phyloP scores from a whole-genome alignment of 768 basidiomycete species.

The Cubamyces sp. region DNA sequence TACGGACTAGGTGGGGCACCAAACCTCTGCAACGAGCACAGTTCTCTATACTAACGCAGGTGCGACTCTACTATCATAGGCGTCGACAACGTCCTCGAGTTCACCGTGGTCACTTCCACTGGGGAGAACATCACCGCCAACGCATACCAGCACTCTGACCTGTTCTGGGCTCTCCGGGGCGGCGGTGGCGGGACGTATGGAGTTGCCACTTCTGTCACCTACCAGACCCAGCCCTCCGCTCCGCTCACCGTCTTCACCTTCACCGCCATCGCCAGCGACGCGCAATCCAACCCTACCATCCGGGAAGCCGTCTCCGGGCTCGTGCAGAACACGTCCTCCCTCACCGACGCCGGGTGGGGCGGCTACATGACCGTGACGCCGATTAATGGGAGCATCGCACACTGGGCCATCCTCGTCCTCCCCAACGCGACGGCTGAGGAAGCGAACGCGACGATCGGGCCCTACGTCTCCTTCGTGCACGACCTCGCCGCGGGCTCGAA shows the following conservation, averaged over 20 bases:
- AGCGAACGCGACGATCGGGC: conserved; percentile 41
- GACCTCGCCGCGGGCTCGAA: conserved; percentile 28
- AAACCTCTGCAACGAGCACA: too few species aligned
- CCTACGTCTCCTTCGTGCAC: conserved; percentile 37
- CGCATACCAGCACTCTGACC: too few species aligned
- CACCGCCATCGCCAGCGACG: neutral
- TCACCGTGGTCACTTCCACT: too few species aligned
- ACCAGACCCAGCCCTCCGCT: conserved; percentile 43
- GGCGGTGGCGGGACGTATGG: too few species aligned
- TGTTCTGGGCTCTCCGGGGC: too few species aligned
- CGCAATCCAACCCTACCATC: conserved; percentile 6
- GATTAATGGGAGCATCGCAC: neutral
- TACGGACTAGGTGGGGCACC: too few species aligned
- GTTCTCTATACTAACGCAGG: too few species aligned
- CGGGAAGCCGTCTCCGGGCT: neutral
- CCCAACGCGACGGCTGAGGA: conserved; percentile 42
- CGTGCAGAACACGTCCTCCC: neutral
- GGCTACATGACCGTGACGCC: conserved; percentile 1
- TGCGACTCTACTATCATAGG: too few species aligned
- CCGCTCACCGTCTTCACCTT: conserved; percentile 39
- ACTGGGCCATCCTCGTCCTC: conserved; percentile 20
- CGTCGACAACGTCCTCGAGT: too few species aligned
- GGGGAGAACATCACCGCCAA: too few species aligned
- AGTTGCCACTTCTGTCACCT: too few species aligned
- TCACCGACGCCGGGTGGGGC: conserved; percentile 13